These are phyloP conservation scores for Emiliania huxleyi DNA, from an alignment of 78 protist genomes.

Conservation along the genomic window DNA sequence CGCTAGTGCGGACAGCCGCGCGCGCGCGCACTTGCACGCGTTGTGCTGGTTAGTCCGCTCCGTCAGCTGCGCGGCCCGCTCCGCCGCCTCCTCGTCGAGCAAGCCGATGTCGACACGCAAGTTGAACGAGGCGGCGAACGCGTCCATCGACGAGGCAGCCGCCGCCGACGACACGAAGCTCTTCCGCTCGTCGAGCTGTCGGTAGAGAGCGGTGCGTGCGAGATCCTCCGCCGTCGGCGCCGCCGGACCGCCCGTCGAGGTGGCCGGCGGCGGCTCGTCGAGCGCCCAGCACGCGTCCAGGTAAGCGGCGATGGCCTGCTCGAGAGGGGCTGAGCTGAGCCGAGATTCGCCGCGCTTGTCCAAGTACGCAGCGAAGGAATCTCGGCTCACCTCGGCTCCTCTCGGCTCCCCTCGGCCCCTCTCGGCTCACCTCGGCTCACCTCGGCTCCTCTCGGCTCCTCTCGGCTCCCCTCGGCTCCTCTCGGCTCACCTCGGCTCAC, in stretches of 20 bases:
- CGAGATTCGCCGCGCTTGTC: no score
- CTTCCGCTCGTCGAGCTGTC: not conserved
- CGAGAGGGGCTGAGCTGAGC: no score
- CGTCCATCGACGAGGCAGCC: not conserved
- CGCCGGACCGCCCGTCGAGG: not conserved
- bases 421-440: no score
- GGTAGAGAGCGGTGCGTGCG: slow-evolving; percentile 1
- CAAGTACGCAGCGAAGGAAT: no score
- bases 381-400: no score
- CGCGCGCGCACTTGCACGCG: not conserved
- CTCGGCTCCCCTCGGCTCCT: no score
- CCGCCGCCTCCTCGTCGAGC: not conserved
- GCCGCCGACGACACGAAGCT: not conserved
- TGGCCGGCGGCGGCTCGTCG: not conserved
- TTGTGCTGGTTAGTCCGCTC: slow-evolving; percentile 33
- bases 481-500: no score
- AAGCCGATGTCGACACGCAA: not conserved
- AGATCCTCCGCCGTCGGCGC: not conserved
- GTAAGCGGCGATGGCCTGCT: no score
- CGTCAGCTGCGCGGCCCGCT: slow-evolving; percentile 2
- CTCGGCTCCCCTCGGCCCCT: no score
- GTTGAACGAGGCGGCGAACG: slow-evolving; percentile 24
- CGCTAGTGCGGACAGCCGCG: not conserved
- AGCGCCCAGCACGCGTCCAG: not conserved
- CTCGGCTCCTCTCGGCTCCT: no score